A percentile compares a stretch with the other conserved stretches of the same genome.
phyloP scores from a whole-genome alignment of 306 rosid genomes.

The Prunus fruticosa region DNA sequence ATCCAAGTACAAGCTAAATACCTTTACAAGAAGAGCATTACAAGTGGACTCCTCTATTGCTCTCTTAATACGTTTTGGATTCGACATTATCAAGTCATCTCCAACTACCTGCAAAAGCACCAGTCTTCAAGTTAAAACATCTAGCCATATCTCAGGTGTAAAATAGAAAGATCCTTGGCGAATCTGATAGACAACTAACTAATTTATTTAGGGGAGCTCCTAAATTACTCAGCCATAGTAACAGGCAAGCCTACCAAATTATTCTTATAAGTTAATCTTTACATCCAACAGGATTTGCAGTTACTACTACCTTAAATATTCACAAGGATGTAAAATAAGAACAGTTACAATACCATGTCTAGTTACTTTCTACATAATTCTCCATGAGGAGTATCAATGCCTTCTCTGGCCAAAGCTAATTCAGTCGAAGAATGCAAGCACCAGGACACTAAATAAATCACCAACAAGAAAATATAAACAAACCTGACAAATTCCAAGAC shows the following conservation, averaged over 20 bases:
- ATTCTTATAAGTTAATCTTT: background rate
- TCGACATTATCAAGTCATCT: slow-evolving; percentile 83
- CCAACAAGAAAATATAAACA: slow-evolving; percentile 21
- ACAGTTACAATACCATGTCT: background rate
- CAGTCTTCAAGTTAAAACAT: background rate
- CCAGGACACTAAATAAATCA: slow-evolving; percentile 20
- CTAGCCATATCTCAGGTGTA: slow-evolving; percentile 11
- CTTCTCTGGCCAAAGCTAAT: slow-evolving; percentile 10
- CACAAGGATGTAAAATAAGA: background rate
- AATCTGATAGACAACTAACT: slow-evolving; percentile 15
- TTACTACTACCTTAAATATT: background rate
- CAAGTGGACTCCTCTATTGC: slow-evolving; percentile 77
- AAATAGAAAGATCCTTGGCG: slow-evolving; percentile 10
- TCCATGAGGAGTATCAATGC: slow-evolving; percentile 12
- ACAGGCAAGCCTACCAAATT: background rate
- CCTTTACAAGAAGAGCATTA: slow-evolving; percentile 89
- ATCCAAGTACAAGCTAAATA: slow-evolving; percentile 25
- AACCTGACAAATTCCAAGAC: slow-evolving; percentile 81
- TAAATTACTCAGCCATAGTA: slow-evolving; percentile 6
- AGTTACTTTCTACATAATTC: background rate
- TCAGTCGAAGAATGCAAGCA: slow-evolving; percentile 19
- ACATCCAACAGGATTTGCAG: background rate
- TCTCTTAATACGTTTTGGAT: slow-evolving; percentile 71
- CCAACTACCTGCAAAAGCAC: slow-evolving; percentile 80
- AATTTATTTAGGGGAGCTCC: slow-evolving; percentile 8